Evolutionary conservation across 2,329 filamentous ascomycete species (phyloP), one percentile per base, ranked within the genome.

Genomic region (Penicillium verrucosum): DNA sequence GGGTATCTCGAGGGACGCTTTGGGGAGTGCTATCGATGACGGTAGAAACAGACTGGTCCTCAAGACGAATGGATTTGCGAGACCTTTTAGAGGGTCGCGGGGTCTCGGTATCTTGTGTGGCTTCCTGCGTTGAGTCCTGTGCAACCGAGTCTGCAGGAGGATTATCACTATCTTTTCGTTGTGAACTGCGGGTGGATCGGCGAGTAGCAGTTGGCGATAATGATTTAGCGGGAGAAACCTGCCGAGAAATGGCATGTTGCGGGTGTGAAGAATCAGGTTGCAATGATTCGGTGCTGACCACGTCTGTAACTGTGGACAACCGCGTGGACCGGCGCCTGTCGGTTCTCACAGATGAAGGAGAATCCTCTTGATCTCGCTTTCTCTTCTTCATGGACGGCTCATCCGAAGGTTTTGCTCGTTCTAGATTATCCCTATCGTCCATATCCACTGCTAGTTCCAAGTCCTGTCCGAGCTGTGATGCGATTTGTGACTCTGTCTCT

Each of bases 381-480:
- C 74, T 69, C 60, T 76, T 77, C 59, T 65, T 71, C 5, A 61
- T 67, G 4, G 61, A 25, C 12, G 63, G 65, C 21, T 58, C 60
- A 4, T 55, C 41, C 11, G 50, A 36, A 43, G 43, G 44, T 8
- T 59, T 50, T 38, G 29, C 25, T 32, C 6, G 37, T 27, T 59
- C 55, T 3, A 36, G 38, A 6, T 64, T 45, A 11, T 44, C 18
- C 4, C 54, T 51, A 2, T 62, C 64, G 32, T 67, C 57, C 29
- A 66, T 53, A 60, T 75, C 71, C n/a, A 71, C 68, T 8, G 73
- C 73, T 25, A 71, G 61, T 42, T 74, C 74, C 41, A 79, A 63
- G 58, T 78, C 77, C 57, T 77, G 74, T 51, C 74, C 75, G 6
- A 79, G 65, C 58, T 79, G 77, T 21, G 77, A 78, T 11, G 75